phyloP scores from a whole-genome alignment of 75 land plant genomes.

The Picea sitchensis region DNA sequence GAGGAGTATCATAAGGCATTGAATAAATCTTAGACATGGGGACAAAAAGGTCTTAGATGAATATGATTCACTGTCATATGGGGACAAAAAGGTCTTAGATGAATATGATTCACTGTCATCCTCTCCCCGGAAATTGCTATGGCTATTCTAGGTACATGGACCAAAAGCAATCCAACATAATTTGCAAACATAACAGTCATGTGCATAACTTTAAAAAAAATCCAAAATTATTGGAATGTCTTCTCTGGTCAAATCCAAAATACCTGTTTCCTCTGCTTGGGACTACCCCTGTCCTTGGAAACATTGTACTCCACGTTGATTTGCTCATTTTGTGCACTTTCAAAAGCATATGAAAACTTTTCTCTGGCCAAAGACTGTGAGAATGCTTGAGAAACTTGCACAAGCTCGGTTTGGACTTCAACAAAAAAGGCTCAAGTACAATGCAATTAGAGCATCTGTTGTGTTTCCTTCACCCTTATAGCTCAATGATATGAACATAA shows the following conservation, averaged over 20 bases:
- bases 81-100: too few species aligned
- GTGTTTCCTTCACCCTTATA: too few species aligned
- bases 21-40: constrained; percentile 37
- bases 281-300: neutral
- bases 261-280: neutral
- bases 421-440: too few species aligned
- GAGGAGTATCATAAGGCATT: constrained; percentile 56
- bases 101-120: constrained; percentile 52
- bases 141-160: constrained; percentile 42
- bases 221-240: neutral
- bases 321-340: too few species aligned
- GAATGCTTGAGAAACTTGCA: too few species aligned
- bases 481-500: too few species aligned
- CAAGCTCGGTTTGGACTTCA: too few species aligned
- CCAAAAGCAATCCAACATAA: constrained; percentile 47
- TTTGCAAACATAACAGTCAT: constrained; percentile 53
- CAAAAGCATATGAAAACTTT: too few species aligned
- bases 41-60: constrained; percentile 15
- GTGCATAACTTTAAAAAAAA: constrained; percentile 31
- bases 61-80: too few species aligned
- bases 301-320: neutral
- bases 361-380: too few species aligned
- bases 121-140: constrained; percentile 71
- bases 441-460: too few species aligned
- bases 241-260: neutral